phyloP scores from a whole-genome alignment of 176 grass and related monocot genomes.

The Triticum monococcum region DNA sequence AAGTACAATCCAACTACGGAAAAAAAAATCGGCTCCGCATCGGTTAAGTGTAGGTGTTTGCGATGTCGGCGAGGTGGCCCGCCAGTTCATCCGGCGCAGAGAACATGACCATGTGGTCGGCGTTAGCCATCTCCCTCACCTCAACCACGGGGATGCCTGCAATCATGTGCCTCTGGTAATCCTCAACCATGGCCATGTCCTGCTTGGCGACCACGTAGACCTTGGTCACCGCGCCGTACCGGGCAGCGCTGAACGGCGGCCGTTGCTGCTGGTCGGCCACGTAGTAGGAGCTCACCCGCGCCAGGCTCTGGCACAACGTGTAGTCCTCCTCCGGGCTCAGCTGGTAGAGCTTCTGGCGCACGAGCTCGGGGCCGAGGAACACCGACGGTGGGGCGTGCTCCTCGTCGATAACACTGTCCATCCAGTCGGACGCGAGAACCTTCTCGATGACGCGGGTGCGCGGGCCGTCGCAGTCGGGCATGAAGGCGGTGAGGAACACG shows the following conservation, averaged over 20 bases:
- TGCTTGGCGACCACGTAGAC: slow-evolving; percentile 56
- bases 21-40: too few relatives aligned
- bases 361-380: slow-evolving; percentile 49
- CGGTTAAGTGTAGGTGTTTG: slow-evolving; percentile 19
- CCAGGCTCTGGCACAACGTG: slow-evolving; percentile 48
- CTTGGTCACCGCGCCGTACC: slow-evolving; percentile 51
- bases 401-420: slow-evolving; percentile 33
- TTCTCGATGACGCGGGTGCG: slow-evolving; percentile 18
- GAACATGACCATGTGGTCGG: slow-evolving; percentile 83
- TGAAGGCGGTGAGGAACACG: slow-evolving; percentile 63
- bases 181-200: slow-evolving; percentile 31
- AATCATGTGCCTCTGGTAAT: slow-evolving; percentile 50
- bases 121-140: slow-evolving; percentile 44
- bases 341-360: slow-evolving; percentile 43
- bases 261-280: slow-evolving; percentile 25
- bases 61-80: slow-evolving; percentile 35
- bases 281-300: slow-evolving; percentile 51
- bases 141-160: slow-evolving; percentile 23
- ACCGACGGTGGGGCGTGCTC: slow-evolving; percentile 12
- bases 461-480: slow-evolving; percentile 34
- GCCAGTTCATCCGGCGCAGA: slow-evolving; percentile 48
- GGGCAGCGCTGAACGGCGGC: slow-evolving; percentile 44
- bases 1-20: too few relatives aligned
- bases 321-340: slow-evolving; percentile 60
- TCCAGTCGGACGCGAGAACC: slow-evolving; percentile 12